These are phyloP conservation scores for Plasmodium cynomolgi DNA, from an alignment of 169 alveolate species.

Conservation along the genomic window DNA sequence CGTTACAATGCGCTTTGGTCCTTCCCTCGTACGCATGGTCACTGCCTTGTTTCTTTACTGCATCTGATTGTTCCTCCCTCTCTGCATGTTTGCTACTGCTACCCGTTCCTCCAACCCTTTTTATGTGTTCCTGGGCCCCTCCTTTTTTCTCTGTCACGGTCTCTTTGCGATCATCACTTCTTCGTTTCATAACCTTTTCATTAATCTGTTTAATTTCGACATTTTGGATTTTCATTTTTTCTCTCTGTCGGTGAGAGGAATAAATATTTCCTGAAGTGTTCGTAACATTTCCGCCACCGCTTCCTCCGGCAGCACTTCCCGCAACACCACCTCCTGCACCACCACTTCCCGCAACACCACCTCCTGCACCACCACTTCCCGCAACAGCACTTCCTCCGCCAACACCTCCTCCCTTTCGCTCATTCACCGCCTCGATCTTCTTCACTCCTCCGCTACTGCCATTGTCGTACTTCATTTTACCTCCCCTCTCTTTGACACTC, in stretches of 20 bases:
- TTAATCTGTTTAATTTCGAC: constrained; percentile 65
- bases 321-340: no score
- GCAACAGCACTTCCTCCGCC: no score
- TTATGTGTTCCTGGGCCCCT: background rate
- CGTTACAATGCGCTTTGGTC: background rate
- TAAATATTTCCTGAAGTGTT: background rate
- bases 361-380: no score
- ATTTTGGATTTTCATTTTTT: constrained; percentile 69
- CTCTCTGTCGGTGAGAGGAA: constrained; percentile 57
- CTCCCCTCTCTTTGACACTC: background rate
- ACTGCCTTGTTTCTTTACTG: background rate
- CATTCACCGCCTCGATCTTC: background rate
- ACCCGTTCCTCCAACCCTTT: background rate
- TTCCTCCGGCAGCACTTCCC: no score
- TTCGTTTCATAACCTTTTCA: constrained; percentile 32
- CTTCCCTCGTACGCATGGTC: background rate
- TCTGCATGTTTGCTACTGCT: background rate
- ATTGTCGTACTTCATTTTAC: background rate
- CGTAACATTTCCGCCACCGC: background rate
- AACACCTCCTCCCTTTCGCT: background rate
- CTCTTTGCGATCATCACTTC: background rate
- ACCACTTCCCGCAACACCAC: no score
- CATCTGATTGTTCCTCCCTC: background rate
- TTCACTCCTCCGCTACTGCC: background rate
- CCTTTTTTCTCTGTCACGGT: background rate